A percentile compares a stretch with the other conserved stretches of the same genome.
Evolutionary conservation across 1,284 basidiomycete genomes (phyloP).

Genomic region (Testicularia cyperi): DNA sequence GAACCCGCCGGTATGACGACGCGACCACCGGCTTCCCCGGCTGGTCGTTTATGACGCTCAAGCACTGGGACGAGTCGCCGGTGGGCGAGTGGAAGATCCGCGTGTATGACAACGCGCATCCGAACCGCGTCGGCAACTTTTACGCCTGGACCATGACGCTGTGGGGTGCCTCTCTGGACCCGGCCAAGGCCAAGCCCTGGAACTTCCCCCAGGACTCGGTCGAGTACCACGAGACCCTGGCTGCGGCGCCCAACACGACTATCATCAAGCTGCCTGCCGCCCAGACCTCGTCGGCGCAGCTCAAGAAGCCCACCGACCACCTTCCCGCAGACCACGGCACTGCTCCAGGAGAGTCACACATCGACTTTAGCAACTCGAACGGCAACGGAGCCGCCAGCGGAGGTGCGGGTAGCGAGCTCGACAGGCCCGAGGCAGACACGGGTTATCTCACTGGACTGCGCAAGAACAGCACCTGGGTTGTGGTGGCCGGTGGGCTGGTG

Average conservation of each 20-base stretch:
- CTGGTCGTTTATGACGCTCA: constrained; percentile 97
- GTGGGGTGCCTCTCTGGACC: constrained; percentile 86
- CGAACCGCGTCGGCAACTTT: constrained; percentile 71
- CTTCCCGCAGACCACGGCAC: constrained; percentile 80
- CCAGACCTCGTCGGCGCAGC: constrained; percentile 50
- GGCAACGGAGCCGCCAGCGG: constrained; percentile 48
- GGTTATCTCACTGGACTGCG: constrained; percentile 82
- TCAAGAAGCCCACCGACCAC: constrained; percentile 77
- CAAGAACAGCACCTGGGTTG: constrained; percentile 79
- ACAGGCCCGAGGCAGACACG: constrained; percentile 69
- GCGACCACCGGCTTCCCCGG: constrained; percentile 77
- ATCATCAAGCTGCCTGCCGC: constrained; percentile 56
- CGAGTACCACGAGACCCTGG: constrained; percentile 65
- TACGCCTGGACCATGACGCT: constrained; percentile 88
- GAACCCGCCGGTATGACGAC: constrained; percentile 71
- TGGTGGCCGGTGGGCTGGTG: constrained; percentile 72
- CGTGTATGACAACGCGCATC: constrained; percentile 74
- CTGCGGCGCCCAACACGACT: constrained; percentile 57
- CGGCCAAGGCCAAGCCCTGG: constrained; percentile 66
- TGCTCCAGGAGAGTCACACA: constrained; percentile 58
- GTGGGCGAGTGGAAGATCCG: constrained; percentile 86
- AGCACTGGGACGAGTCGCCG: constrained; percentile 96
- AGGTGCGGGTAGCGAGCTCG: no score
- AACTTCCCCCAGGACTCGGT: constrained; percentile 51
- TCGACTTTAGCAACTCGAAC: constrained; percentile 58